Percentiles rank a stretch among this genome's conserved stretches.
Conservation (phyloP, 768 basidiomycete species). For the Kwoniella dejecticola region DNA sequence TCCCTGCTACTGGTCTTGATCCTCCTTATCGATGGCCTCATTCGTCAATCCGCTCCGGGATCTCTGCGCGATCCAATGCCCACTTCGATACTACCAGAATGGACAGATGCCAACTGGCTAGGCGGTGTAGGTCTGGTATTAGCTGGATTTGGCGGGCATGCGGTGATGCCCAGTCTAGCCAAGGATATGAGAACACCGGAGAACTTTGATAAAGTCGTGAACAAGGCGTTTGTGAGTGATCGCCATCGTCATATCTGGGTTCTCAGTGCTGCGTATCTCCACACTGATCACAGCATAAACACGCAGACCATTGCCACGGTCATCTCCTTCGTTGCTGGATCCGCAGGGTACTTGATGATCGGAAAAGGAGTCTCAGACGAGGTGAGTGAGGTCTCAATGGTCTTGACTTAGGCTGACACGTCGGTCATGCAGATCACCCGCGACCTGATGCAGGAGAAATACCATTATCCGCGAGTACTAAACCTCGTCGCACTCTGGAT, state of each 20-base stretch:
- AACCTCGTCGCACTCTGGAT: constrained; percentile 81
- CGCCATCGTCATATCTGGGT: too few species aligned
- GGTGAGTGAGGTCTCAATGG: constrained; percentile 59
- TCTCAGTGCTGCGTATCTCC: too few species aligned
- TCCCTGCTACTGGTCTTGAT: constrained; percentile 73
- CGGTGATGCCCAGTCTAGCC: constrained; percentile 85
- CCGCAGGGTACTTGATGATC: constrained; percentile 89
- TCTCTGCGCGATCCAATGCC: constrained; percentile 74
- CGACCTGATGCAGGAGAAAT: constrained; percentile 64
- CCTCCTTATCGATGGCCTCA: constrained; percentile 77
- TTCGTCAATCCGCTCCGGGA: constrained; percentile 61
- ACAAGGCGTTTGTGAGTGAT: constrained; percentile 75
- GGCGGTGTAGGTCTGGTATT: constrained; percentile 86
- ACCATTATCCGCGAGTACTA: constrained; percentile 70
- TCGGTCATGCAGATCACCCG: constrained; percentile 67
- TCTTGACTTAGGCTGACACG: too few species aligned
- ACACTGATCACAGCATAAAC: not conserved
- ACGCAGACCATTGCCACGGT: constrained; percentile 65
- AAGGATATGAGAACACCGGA: constrained; percentile 84
- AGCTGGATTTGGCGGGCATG: constrained; percentile 93
- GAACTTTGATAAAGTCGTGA: constrained; percentile 69
- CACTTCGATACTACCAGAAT: constrained; percentile 66
- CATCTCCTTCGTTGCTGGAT: constrained; percentile 67
- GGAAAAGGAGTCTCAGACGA: constrained; percentile 77
- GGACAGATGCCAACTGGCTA: constrained; percentile 63